phyloP scores from a whole-genome alignment of 768 basidiomycete genomes.

The Polyporus arcularius region DNA sequence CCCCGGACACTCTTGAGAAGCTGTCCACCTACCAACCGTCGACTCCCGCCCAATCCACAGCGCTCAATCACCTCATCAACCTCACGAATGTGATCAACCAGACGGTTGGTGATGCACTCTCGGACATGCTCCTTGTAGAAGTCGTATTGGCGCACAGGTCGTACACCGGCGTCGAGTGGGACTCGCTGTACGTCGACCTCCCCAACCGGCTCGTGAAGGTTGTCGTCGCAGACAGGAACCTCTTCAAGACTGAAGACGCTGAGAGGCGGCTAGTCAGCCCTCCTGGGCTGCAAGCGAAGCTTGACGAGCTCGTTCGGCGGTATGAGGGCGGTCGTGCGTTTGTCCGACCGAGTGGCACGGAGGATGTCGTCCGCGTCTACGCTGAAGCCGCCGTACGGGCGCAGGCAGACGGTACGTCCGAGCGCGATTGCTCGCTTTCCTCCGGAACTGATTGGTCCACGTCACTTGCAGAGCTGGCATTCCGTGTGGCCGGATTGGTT shows the following conservation, averaged over 20 bases:
- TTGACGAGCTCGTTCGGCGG: slow-evolving; percentile 78
- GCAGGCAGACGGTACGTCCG: slow-evolving; percentile 78
- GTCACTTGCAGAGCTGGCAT: slow-evolving; percentile 67
- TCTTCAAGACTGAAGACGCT: slow-evolving; percentile 91
- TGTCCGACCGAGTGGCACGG: slow-evolving; percentile 95
- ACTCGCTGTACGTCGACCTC: slow-evolving; percentile 87
- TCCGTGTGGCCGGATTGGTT: slow-evolving; percentile 81
- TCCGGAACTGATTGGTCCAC: slow-evolving; percentile 11
- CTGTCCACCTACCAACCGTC: slow-evolving; percentile 68
- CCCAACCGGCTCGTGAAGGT: slow-evolving; percentile 97
- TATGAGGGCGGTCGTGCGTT: slow-evolving; percentile 89
- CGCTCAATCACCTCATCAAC: slow-evolving; percentile 73
- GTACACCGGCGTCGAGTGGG: slow-evolving; percentile 87
- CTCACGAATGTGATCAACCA: slow-evolving; percentile 91
- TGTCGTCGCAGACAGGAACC: slow-evolving; percentile 74
- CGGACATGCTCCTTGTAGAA: slow-evolving; percentile 95
- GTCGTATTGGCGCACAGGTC: slow-evolving; percentile 86
- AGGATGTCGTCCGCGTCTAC: slow-evolving; percentile 97
- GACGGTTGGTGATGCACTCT: slow-evolving; percentile 96
- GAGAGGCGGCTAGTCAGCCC: slow-evolving; percentile 88
- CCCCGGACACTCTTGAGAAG: slow-evolving; percentile 63
- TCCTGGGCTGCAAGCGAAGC: slow-evolving; percentile 72
- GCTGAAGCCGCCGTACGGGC: slow-evolving; percentile 80
- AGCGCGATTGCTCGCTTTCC: not conserved
- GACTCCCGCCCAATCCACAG: slow-evolving; percentile 81